A percentile compares a stretch with the other conserved stretches of the same genome.
phyloP scores from a whole-genome alignment of 495 filamentous ascomycete genomes.

The Penicillium bialowiezense region DNA sequence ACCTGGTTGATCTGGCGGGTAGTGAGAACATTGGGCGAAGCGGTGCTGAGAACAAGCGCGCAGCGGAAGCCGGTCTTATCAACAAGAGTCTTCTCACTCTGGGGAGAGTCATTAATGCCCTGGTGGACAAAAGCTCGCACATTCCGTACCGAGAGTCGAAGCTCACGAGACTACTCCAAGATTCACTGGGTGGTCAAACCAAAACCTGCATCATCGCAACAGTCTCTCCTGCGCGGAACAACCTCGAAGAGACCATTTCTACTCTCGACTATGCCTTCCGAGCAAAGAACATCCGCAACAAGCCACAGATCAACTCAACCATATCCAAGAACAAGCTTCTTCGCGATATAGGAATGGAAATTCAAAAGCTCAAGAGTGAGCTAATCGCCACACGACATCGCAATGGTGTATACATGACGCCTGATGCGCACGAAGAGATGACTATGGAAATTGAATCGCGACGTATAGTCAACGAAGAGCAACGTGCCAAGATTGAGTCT shows the following conservation, averaged over 20 bases:
- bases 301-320: slow-evolving; percentile 89
- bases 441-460: slow-evolving; percentile 87
- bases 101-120: slow-evolving; percentile 93
- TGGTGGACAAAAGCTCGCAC: slow-evolving; percentile 86
- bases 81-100: slow-evolving; percentile 96
- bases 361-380: slow-evolving; percentile 90
- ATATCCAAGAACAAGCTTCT: slow-evolving; percentile 90
- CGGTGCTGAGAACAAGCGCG: slow-evolving; percentile 95
- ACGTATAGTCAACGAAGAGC: slow-evolving; percentile 88
- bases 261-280: slow-evolving; percentile 96
- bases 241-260: slow-evolving; percentile 95
- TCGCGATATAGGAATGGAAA: slow-evolving; percentile 86
- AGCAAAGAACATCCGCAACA: slow-evolving; percentile 97
- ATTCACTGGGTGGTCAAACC: slow-evolving; percentile 89
- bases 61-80: slow-evolving; percentile 91
- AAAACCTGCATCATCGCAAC: slow-evolving; percentile 99
- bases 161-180: slow-evolving; percentile 89
- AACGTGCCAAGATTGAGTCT: slow-evolving; percentile 85
- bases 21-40: slow-evolving; percentile 97
- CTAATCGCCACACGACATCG: slow-evolving; percentile 89
- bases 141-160: slow-evolving; percentile 98
- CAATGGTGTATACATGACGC: slow-evolving; percentile 89
- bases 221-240: slow-evolving; percentile 88
- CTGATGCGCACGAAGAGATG: slow-evolving; percentile 81
- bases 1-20: slow-evolving; percentile 92